A percentile compares a stretch with the other conserved stretches of the same genome.
Evolutionary conservation across 2,329 filamentous ascomycete species (phyloP).

Genomic region (Drechslerella coelobrocha): DNA sequence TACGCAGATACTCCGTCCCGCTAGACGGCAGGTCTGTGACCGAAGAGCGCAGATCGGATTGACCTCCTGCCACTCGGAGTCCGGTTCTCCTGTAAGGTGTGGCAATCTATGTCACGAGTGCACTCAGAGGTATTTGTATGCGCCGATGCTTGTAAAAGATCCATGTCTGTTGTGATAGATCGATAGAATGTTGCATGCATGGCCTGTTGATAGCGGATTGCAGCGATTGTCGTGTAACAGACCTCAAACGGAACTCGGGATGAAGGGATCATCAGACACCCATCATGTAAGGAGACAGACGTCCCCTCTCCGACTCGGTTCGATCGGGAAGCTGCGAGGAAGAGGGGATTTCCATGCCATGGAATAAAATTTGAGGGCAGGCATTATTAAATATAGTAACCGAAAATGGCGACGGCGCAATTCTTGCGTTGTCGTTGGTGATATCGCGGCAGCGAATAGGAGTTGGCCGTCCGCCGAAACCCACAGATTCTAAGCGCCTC

Average conservation of each 20-base stretch:
- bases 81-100: neutral
- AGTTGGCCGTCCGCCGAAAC: constrained; percentile 27
- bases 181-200: neutral
- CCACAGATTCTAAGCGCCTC: constrained; percentile 37
- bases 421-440: constrained; percentile 51
- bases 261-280: neutral
- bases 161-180: neutral
- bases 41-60: too few relatives aligned
- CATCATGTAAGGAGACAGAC: neutral
- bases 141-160: constrained; percentile 15
- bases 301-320: constrained; percentile 19
- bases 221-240: constrained; percentile 47
- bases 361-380: constrained; percentile 18
- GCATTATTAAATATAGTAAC: constrained; percentile 48
- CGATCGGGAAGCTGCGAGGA: constrained; percentile 47
- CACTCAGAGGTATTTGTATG: constrained; percentile 18
- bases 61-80: neutral
- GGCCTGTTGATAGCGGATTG: constrained; percentile 22
- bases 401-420: constrained; percentile 49
- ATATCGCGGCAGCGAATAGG: constrained; percentile 14
- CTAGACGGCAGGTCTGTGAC: too few relatives aligned
- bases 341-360: constrained; percentile 3
- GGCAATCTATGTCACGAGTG: constrained; percentile 38
- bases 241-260: constrained; percentile 12
- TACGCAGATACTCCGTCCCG: neutral